A percentile compares a stretch with the other conserved stretches of the same genome.
phyloP scores from a whole-genome alignment of 108 stramenopile species.

The Nitzschia sp. region DNA sequence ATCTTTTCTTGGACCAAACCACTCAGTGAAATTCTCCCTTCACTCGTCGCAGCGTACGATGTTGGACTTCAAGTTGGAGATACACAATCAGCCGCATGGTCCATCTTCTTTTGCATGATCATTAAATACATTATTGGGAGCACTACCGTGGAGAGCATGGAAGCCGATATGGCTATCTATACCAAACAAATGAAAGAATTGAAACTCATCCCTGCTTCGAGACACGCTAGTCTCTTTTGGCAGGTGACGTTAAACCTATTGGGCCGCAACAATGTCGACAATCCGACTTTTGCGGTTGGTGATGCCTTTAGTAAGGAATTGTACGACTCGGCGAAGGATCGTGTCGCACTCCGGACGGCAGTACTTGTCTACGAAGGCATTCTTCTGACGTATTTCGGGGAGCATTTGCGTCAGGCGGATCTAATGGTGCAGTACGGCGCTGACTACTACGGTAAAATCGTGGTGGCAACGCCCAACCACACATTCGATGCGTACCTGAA shows the following conservation, averaged over 20 bases:
- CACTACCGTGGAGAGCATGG: background rate
- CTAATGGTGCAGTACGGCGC: background rate
- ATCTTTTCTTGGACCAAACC: background rate
- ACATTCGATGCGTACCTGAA: slow-evolving; percentile 9
- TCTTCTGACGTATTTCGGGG: background rate
- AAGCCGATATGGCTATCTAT: background rate
- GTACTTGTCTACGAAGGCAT: background rate
- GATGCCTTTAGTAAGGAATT: background rate
- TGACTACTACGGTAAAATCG: background rate
- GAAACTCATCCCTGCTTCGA: background rate
- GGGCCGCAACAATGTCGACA: slow-evolving; percentile 7
- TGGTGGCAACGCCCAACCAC: background rate
- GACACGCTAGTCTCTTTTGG: background rate
- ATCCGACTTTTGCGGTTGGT: slow-evolving; percentile 8
- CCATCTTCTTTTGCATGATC: background rate
- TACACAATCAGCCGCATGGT: background rate
- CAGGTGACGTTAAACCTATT: slow-evolving; percentile 1
- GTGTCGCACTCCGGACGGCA: background rate
- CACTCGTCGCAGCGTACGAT: background rate
- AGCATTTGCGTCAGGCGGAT: background rate
- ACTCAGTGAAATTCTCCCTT: background rate
- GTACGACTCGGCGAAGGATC: background rate
- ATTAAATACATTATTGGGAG: background rate
- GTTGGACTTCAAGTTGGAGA: background rate
- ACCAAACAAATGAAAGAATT: background rate